phyloP scores from a whole-genome alignment of 768 basidiomycete genomes.

The Collybiopsis luxurians region DNA sequence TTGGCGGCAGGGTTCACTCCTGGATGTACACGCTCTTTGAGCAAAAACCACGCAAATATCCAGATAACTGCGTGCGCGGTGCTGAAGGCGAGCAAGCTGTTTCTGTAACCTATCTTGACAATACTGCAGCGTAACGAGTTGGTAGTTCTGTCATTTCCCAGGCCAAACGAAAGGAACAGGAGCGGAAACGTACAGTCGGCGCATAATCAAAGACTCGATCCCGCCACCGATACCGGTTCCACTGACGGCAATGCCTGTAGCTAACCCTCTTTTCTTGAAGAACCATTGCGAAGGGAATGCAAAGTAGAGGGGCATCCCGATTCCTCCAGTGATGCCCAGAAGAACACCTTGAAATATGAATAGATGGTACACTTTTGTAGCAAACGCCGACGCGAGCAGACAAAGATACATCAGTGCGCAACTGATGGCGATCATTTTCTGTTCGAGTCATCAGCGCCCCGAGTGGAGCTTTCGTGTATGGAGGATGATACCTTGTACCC shows the following conservation, averaged over 20 bases:
- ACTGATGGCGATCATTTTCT: constrained; percentile 28
- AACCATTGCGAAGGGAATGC: constrained; percentile 34
- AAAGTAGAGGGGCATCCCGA: constrained; percentile 26
- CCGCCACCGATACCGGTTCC: constrained; percentile 30
- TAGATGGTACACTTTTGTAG: constrained; percentile 26
- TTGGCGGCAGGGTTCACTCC: constrained; percentile 4
- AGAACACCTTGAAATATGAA: constrained; percentile 27
- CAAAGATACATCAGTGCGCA: constrained; percentile 22
- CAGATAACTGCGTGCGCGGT: constrained; percentile 23
- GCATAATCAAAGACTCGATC: constrained; percentile 17
- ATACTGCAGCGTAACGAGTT: no score
- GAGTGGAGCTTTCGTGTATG: no score
- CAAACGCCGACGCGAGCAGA: constrained; percentile 27
- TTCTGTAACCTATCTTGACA: constrained; percentile 24
- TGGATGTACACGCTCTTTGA: constrained; percentile 24
- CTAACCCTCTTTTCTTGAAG: constrained; percentile 26
- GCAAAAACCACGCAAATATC: constrained; percentile 24
- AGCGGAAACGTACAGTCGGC: constrained; percentile 13
- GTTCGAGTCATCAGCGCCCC: background rate
- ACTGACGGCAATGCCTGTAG: constrained; percentile 32
- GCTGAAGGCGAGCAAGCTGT: constrained; percentile 28
- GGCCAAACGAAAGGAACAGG: background rate
- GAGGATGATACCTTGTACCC: constrained; percentile 5
- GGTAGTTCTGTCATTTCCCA: no score
- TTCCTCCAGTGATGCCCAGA: constrained; percentile 13